Evolutionary conservation across 768 basidiomycete genomes (phyloP), one percentile per base, ranked within the genome.

Genomic region (Myochromella boudieri): DNA sequence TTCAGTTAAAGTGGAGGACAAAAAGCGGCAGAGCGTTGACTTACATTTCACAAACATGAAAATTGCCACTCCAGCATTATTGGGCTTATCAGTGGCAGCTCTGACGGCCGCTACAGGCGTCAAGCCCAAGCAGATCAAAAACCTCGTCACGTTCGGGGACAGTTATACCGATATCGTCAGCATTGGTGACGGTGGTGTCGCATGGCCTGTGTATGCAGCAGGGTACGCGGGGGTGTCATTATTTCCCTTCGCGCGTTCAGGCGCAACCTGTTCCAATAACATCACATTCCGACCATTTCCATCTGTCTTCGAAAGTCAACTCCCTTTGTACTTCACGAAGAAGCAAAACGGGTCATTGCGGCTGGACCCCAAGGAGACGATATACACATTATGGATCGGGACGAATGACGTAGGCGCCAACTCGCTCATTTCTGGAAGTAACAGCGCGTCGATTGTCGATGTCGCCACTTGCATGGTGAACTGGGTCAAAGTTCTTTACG

Each of bases 371-470:
- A 60, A 68, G 2, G 69, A 80, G 37, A 85, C 84, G 1, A 51
- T 85, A 2, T 85, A 81, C 58, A 78, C 80, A 1, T 66, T 85
- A 6, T 87, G 84, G 84, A 81, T 85, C 48, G 83, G 84, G 12
- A 82, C 81, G 3, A 81, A 80, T 51, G 85, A 86, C 56, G 70
- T 86, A 3, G 84, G 84, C 1, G 71, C 58, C 9, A 69, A 68
- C 37, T 73, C 77, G 4, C 65, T 86, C 26, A 52, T 85, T 9
- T 81, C 79, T 0, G 82, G 81, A 1, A 66, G 67, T 15, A 69
- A 72, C 45, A 47, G 62, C 44, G 79, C 80, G 14, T 82, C 78
- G 1, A 60, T 86, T 43, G 81, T 84, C 7, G 70, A 84, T 38
- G 80, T 81, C 0, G 71, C 76, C 15, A 58, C 58, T 14, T 85